These are phyloP conservation scores for Rostrohypoxylon terebratum DNA, from an alignment of 495 filamentous ascomycete species.

Conservation along the genomic window DNA sequence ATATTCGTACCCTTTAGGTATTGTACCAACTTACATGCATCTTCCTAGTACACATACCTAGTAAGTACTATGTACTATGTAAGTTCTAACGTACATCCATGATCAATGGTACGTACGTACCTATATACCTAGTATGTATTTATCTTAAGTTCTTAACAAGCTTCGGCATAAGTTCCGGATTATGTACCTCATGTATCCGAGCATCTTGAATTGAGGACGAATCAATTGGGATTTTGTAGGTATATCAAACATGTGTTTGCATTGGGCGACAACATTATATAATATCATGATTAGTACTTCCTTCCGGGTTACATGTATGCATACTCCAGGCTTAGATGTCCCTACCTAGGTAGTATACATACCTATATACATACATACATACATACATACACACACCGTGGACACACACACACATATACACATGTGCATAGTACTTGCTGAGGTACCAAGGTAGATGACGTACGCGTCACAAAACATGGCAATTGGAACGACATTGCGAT, in stretches of 20 bases:
- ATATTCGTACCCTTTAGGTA: slow-evolving; percentile 21
- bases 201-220: slow-evolving; percentile 1
- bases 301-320: too few relatives aligned
- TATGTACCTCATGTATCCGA: not conserved
- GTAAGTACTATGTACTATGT: too few relatives aligned
- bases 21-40: slow-evolving; percentile 1
- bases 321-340: too few relatives aligned
- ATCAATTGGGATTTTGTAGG: not conserved
- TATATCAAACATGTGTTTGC: too few relatives aligned
- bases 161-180: slow-evolving; percentile 6
- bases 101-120: not conserved
- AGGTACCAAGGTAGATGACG: not conserved
- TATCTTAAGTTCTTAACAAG: not conserved
- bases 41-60: too few relatives aligned
- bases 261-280: not conserved
- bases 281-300: not conserved
- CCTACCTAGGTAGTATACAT: too few relatives aligned
- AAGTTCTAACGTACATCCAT: too few relatives aligned
- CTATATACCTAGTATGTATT: not conserved
- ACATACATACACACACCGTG: too few relatives aligned
- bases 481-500: not conserved
- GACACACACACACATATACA: not conserved
- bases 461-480: slow-evolving; percentile 4
- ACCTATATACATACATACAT: too few relatives aligned
- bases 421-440: not conserved